Evolutionary conservation across 1,284 basidiomycete genomes (phyloP).

Genomic region (Puccinia horiana): DNA sequence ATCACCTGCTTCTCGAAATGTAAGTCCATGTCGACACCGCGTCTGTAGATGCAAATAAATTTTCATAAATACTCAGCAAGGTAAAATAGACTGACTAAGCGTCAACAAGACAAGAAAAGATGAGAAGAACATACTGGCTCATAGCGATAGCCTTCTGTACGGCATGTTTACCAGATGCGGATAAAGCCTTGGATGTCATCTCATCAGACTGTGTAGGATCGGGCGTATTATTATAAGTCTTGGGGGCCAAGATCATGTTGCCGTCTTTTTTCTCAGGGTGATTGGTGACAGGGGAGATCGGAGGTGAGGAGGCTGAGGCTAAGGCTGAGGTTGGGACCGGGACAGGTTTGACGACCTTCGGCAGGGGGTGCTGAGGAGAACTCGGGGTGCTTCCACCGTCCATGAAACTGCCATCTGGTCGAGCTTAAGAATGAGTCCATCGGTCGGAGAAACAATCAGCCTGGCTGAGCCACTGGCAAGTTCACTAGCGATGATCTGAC

Average conservation of each 20-base stretch:
- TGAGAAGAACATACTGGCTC: constrained; percentile 27
- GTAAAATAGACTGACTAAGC: background rate
- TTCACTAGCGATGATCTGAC: background rate
- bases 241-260: background rate
- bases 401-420: constrained; percentile 27
- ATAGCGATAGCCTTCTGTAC: constrained; percentile 44
- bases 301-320: background rate
- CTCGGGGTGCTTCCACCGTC: background rate
- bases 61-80: too few relatives aligned
- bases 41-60: background rate
- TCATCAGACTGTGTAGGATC: background rate
- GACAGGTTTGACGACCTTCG: too few relatives aligned
- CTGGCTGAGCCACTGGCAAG: background rate
- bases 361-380: background rate
- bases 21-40: constrained; percentile 52
- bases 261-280: background rate
- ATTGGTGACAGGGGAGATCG: background rate
- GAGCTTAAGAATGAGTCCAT: constrained; percentile 8
- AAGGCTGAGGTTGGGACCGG: background rate
- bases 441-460: background rate
- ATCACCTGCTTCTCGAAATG: constrained; percentile 54
- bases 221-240: background rate
- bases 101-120: background rate
- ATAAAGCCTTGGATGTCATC: background rate
- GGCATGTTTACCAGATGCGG: constrained; percentile 26